Base-by-base conservation (phyloP, 768 basidiomycete genomes). In the Hericium coralloides region DNA sequence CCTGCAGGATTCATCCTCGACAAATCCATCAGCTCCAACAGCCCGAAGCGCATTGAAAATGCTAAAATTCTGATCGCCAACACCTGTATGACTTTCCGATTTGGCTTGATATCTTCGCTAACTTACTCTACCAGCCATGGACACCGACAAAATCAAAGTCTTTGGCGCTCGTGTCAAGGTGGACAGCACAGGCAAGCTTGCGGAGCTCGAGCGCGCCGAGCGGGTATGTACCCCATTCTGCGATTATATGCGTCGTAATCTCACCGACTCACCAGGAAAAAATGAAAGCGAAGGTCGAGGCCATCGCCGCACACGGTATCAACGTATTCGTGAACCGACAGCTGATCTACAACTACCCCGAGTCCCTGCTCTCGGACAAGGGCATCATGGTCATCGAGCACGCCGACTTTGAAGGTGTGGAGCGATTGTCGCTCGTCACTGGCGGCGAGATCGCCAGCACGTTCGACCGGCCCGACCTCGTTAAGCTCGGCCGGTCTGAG, bases 91-190 rank as follows among this genome's bases (percentile, higher is more conserved):
- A 73, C 10, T 10, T 48, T 49, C 26, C 15, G 10, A 23, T 18
- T 18, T 12, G 49, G 57, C 6, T 55, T 52, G 9, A 58, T 4
- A 41, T 43, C 20, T 49, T 25, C 18, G 23, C 53, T 54, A 25
- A 58, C 37, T n/a, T 55, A 20, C 59, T 45, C 25, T 37, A 43
- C 12, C 62, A 95, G 94, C 97, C 3, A 98, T 98, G 97, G 97
- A 99, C 73, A 99, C 97, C 25, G 97, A 99, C 74, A 99, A 99
- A 72, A 97, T 98, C 78, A 99, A 99, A 74, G 88, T 99, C 59
- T 99, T 99, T 60, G 97, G 97, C 45, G 95, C 97, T 0, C 81
- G 93, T 38, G 85, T 98, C 60, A 92, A 94, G 73, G 97, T 98
- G 6, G 95, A 98, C 65, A 80, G 90, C 49, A 95, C 97, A 2